A percentile compares a stretch with the other conserved stretches of the same genome.
phyloP scores from a whole-genome alignment of 371 early-diverging fungal species.

The Haplosporangium sp. region DNA sequence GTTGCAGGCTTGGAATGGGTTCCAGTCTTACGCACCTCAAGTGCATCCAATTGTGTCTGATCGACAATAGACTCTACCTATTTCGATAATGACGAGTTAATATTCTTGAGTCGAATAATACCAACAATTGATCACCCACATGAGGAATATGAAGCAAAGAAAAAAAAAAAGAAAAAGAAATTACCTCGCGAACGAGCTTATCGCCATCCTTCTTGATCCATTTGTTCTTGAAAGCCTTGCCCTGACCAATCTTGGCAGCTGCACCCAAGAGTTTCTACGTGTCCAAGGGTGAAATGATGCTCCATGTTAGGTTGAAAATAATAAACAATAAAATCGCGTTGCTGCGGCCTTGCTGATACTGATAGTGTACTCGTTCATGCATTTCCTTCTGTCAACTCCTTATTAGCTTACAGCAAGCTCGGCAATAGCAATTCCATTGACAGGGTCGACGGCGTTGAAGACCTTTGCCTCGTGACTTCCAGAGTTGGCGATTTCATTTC shows the following conservation, averaged over 20 bases:
- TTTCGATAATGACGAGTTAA: neutral
- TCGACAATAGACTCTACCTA: constrained; percentile 86
- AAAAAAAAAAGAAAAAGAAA: neutral
- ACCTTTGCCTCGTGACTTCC: constrained; percentile 96
- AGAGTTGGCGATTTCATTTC: constrained; percentile 81
- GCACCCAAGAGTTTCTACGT: constrained; percentile 74
- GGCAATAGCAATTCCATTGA: constrained; percentile 82
- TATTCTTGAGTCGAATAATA: neutral
- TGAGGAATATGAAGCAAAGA: neutral
- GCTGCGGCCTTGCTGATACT: neutral
- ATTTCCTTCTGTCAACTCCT: neutral
- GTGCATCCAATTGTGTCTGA: constrained; percentile 83
- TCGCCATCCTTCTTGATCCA: constrained; percentile 91
- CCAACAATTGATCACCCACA: neutral
- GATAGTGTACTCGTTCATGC: neutral
- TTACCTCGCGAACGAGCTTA: constrained; percentile 68
- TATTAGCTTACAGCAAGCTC: constrained; percentile 74
- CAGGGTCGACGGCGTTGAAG: constrained; percentile 87
- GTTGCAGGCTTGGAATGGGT: constrained; percentile 73
- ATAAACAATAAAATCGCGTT: neutral
- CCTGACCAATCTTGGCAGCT: constrained; percentile 92
- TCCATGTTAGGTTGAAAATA: neutral
- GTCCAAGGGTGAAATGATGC: neutral
- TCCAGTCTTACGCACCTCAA: constrained; percentile 72
- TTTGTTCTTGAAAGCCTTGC: constrained; percentile 95